Base-by-base conservation (phyloP, 2,329 filamentous ascomycete genomes). In the Xylariaceae sp. region DNA sequence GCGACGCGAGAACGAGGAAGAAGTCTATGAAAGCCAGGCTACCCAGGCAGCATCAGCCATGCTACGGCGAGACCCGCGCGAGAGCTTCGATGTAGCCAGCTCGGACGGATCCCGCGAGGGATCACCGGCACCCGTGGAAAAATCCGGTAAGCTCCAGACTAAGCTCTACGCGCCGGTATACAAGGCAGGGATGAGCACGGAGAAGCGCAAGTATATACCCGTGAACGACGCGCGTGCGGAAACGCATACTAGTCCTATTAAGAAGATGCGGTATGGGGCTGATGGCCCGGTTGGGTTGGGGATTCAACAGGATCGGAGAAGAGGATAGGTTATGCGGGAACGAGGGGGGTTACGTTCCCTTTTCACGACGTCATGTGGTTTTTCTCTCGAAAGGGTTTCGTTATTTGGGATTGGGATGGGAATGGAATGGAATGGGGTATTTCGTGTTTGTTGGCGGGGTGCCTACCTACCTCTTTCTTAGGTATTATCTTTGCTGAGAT, bases 21-120 rank as follows among this genome's bases (percentile, higher is more conserved):
- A 87, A 41, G 72, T 91, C 0, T 80, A 78, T 32, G 87, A 87
- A 63, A 90, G 87, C 53, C 87, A 89, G 64, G 89, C 89, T 8
- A 92, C 86, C 64, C 87, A 88, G 59, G 83, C 84, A 42, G 89
- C 90, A 1, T 85, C 86, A 2, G 85, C 84, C 61, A 84, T 92
- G 83, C 77, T 89, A 58, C 85, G 86, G 15, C 78, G 82, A 36
- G 77, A 82, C 47, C 71, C 78, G 1, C 72, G 76, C 9, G 73
- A 77, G 65, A 80, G 76, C 57, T 79, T 80, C 21, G 80, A 80
- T 40, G 71, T 78, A 2, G 74, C 72, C 0, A 71, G 70, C 55
- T 74, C 76, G 1, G 68, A 67, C 1, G 72, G 67, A 6, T 76
- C 73, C 13, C 70, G 74, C 22, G 75, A 78, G 43, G 74, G 60